Base-by-base conservation (phyloP, 805 yeast species). In the Wickerhamiella hasegawae region DNA sequence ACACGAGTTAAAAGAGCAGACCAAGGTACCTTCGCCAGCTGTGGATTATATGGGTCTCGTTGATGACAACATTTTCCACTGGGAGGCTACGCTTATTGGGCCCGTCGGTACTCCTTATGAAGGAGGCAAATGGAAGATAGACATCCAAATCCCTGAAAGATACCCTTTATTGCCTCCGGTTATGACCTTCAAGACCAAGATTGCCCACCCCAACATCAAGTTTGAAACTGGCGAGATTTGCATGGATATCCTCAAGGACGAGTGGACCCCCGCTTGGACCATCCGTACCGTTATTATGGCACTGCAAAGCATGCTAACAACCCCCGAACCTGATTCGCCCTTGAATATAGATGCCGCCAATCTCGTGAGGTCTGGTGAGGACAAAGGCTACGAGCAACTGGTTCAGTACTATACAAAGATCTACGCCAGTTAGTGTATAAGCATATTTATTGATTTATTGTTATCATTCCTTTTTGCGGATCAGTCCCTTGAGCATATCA, bases 401-500 rank as follows among this genome's bases (percentile, higher is more conserved):
- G 42, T 51, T 8, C 40, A 47, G 19, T 54, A 54, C 33, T 55
- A 49, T 33, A 50, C 48, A 5, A 28, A 34, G 15, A 39, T 41
- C 28, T 49, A 52, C 36, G 32, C 32, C 4, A 28, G 10, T n/a
- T 21, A 11, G 24, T 21, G 6, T 25, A 9, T 25, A 10, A 12
- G 28, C n/a, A 25, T 22, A 22, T 22, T 9, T 22, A 11, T 11
- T 8, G 24, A 8, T 22, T 9, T 22, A 22, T 11, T 22, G 24
- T 22, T 8, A 10, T 25, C 36, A 43, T 29, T 5, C 57, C 49
- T 74, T 77, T 40, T 62, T 73, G 15, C 75, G 78, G 14, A 87
- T 78, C 43, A 90, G 62, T 0, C 97, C 97, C 45, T 69, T 77
- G 60, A 90, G 79, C 66, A 90, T 85, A 53, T 90, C 97, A 50